phyloP scores from a whole-genome alignment of 2,329 filamentous ascomycete genomes.

The Dactylonectria estremocensis region DNA sequence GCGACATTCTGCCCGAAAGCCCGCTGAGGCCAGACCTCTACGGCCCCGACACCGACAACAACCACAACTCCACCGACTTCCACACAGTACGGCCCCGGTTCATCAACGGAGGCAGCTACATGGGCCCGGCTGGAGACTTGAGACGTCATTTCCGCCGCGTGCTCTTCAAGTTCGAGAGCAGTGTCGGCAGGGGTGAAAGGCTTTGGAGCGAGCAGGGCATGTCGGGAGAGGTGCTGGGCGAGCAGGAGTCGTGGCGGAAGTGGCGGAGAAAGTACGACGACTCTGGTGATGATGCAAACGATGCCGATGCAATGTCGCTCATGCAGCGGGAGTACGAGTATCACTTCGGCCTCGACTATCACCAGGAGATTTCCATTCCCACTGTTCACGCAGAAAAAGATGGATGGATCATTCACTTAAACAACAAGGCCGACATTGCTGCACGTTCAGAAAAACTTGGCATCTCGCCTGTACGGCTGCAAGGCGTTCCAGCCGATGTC shows the following conservation, averaged over 20 bases:
- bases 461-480: conserved; percentile 20
- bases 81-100: conserved; percentile 39
- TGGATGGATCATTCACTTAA: conserved; percentile 30
- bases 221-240: conserved; percentile 47
- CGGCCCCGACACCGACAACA: conserved; percentile 34
- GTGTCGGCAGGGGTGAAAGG: not conserved
- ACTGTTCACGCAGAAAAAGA: conserved; percentile 40
- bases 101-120: conserved; percentile 48
- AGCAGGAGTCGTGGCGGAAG: conserved; percentile 41
- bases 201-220: conserved; percentile 50
- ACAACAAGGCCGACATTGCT: conserved; percentile 26
- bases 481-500: conserved; percentile 25
- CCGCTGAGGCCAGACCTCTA: conserved; percentile 39
- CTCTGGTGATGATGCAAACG: not conserved
- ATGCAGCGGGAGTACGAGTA: conserved; percentile 36
- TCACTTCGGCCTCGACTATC: conserved; percentile 41
- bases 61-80: not conserved
- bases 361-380: conserved; percentile 35
- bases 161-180: conserved; percentile 37
- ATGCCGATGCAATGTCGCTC: not conserved
- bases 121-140: conserved; percentile 44
- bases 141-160: conserved; percentile 40
- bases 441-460: conserved; percentile 11
- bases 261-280: conserved; percentile 7
- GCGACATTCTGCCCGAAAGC: conserved; percentile 37